These are phyloP conservation scores for Excoecaria agallocha DNA, from an alignment of 345 rosid species.

Conservation along the genomic window DNA sequence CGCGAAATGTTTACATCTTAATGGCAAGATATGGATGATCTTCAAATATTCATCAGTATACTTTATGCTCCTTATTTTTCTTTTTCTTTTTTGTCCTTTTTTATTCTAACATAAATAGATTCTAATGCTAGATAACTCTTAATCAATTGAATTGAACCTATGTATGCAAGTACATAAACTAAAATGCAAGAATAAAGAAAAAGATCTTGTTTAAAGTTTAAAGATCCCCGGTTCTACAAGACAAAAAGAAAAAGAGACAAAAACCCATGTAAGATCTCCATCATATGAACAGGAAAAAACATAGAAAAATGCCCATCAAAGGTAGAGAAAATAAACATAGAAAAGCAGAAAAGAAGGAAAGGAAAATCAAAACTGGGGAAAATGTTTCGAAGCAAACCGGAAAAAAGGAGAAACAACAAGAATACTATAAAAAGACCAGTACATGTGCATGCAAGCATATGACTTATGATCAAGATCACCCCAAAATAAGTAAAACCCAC, in stretches of 20 bases:
- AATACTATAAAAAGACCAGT: slow-evolving; percentile 10
- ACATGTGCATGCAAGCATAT: slow-evolving; percentile 36
- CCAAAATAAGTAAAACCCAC: slow-evolving; percentile 9
- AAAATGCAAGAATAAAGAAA: slow-evolving; percentile 2
- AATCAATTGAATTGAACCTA: neutral
- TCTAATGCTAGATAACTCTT: neutral
- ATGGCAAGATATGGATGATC: neutral
- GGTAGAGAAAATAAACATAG: neutral
- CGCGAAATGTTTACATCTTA: neutral
- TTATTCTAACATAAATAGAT: too few relatives aligned
- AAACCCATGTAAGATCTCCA: slow-evolving; percentile 18
- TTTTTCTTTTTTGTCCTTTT: too few relatives aligned
- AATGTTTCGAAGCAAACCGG: slow-evolving; percentile 7
- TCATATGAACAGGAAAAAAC: neutral
- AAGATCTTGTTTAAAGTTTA: slow-evolving; percentile 9
- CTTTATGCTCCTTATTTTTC: too few relatives aligned
- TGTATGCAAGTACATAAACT: neutral
- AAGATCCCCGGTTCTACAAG: slow-evolving; percentile 6
- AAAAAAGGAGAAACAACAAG: slow-evolving; percentile 10
- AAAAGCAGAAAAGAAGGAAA: neutral
- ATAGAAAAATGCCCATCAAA: neutral
- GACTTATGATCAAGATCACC: neutral
- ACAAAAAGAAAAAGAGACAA: neutral
- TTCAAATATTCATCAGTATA: too few relatives aligned
- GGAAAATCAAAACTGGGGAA: slow-evolving; percentile 5